phyloP scores from a whole-genome alignment of 2,329 filamentous ascomycete species.

The Colletotrichum noveboracense region DNA sequence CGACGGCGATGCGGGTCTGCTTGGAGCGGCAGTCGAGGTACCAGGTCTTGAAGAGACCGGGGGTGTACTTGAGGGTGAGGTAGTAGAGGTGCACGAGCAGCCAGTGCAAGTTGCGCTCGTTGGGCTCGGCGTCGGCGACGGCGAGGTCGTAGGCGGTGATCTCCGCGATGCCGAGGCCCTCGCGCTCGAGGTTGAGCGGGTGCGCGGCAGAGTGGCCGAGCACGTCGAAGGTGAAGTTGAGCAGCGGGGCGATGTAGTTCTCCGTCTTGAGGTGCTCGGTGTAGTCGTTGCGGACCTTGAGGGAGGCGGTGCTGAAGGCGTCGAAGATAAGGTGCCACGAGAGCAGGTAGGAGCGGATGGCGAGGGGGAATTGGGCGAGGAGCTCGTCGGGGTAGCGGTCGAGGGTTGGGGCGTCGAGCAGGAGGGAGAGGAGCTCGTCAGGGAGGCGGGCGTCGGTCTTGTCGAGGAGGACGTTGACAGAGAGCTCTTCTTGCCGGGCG shows the following conservation, averaged over 20 bases:
- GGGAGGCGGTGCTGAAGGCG: conserved; percentile 78
- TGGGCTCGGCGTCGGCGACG: conserved; percentile 59
- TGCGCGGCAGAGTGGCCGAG: conserved; percentile 79
- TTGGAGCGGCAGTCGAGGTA: conserved; percentile 82
- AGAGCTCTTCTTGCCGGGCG: conserved; percentile 78
- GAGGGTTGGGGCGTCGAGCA: conserved; percentile 78
- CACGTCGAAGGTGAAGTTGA: conserved; percentile 84
- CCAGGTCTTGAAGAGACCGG: conserved; percentile 82
- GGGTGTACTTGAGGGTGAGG: conserved; percentile 76
- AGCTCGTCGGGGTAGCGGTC: conserved; percentile 69
- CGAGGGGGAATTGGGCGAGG: conserved; percentile 71
- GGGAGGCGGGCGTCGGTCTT: conserved; percentile 77
- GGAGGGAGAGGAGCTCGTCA: conserved; percentile 82
- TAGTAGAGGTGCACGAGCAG: conserved; percentile 88
- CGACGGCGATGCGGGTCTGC: conserved; percentile 79
- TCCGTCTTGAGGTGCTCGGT: conserved; percentile 78
- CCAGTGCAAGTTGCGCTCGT: conserved; percentile 80
- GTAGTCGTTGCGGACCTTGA: conserved; percentile 84
- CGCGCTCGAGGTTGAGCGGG: conserved; percentile 75
- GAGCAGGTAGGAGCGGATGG: conserved; percentile 80
- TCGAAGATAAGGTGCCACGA: conserved; percentile 93
- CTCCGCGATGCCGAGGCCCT: conserved; percentile 62
- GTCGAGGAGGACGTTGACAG: conserved; percentile 76
- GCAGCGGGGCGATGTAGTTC: conserved; percentile 69
- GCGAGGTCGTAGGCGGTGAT: conserved; percentile 60